A percentile compares a stretch with the other conserved stretches of the same genome.
Evolutionary conservation across 352 stramenopile species (phyloP).

Genomic region (Phytophthora chlamydospora): DNA sequence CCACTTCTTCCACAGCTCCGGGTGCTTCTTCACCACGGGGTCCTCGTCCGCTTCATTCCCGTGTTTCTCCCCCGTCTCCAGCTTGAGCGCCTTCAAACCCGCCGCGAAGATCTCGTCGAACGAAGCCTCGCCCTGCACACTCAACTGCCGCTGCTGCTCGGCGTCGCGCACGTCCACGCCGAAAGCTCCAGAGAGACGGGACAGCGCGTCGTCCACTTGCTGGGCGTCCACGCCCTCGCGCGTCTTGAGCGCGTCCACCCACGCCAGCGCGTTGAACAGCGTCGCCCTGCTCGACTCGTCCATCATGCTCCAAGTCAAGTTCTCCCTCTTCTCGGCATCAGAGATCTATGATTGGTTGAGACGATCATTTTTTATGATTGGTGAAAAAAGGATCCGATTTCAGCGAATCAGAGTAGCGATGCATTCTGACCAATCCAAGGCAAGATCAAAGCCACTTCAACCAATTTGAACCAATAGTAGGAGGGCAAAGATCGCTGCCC

Average conservation of each 20-base stretch:
- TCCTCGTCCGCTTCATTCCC: constrained; percentile 59
- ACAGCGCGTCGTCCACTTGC: constrained; percentile 70
- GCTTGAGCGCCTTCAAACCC: constrained; percentile 63
- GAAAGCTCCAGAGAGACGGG: constrained; percentile 77
- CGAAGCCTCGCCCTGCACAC: constrained; percentile 43
- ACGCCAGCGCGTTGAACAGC: constrained; percentile 81
- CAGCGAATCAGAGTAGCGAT: too few species aligned
- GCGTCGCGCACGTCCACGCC: constrained; percentile 62
- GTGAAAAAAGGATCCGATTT: not conserved
- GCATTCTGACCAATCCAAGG: constrained; percentile 9
- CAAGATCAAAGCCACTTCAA: constrained; percentile 21
- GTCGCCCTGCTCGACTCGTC: constrained; percentile 47
- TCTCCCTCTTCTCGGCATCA: constrained; percentile 17
- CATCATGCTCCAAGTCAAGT: constrained; percentile 30
- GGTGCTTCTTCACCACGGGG: constrained; percentile 80
- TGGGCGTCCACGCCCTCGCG: constrained; percentile 56
- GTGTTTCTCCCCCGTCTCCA: constrained; percentile 45
- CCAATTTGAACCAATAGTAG: constrained; percentile 24
- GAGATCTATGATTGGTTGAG: constrained; percentile 14
- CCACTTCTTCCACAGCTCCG: constrained; percentile 89
- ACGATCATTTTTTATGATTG: not conserved
- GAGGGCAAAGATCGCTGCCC: too few species aligned
- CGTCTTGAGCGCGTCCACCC: constrained; percentile 71
- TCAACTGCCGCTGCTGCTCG: constrained; percentile 57
- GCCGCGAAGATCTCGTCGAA: constrained; percentile 80